Conservation (phyloP, 148 eudicot species). For the Silene conica region DNA sequence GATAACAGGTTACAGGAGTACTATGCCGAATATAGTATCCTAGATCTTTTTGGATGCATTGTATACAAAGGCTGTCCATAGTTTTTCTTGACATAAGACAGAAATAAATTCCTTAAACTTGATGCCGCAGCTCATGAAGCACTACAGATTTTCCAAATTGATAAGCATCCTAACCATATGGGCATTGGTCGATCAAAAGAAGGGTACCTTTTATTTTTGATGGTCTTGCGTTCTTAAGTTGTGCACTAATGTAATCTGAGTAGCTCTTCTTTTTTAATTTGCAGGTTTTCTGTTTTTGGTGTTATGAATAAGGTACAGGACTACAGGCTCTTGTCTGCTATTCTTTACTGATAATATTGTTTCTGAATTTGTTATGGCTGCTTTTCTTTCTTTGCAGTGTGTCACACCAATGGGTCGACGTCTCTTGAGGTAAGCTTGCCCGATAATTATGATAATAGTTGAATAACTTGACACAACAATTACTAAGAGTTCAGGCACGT, state of each 20-base stretch:
- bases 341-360: constrained; percentile 9
- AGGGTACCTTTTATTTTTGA: constrained; percentile 54
- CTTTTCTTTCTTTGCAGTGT: constrained; percentile 53
- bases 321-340: background rate
- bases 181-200: constrained; percentile 98
- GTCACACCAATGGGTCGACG: constrained; percentile 98
- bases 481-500: constrained; percentile 13
- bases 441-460: constrained; percentile 7
- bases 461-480: background rate
- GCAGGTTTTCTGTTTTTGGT: constrained; percentile 97
- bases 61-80: constrained; percentile 4
- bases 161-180: constrained; percentile 99
- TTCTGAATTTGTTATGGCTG: constrained; percentile 19
- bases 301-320: constrained; percentile 95
- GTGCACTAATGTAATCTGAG: constrained; percentile 12
- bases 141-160: constrained; percentile 88
- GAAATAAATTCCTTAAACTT: constrained; percentile 88
- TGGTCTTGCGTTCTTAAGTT: constrained; percentile 9
- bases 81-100: constrained; percentile 38
- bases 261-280: constrained; percentile 4
- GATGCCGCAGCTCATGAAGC: constrained; percentile 93
- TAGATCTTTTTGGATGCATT: background rate
- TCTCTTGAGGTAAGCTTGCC: constrained; percentile 60
- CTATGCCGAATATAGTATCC: background rate
- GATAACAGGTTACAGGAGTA: no score